These are phyloP conservation scores for Penicillium pulvis DNA, from an alignment of 495 filamentous ascomycete species.

Conservation along the genomic window DNA sequence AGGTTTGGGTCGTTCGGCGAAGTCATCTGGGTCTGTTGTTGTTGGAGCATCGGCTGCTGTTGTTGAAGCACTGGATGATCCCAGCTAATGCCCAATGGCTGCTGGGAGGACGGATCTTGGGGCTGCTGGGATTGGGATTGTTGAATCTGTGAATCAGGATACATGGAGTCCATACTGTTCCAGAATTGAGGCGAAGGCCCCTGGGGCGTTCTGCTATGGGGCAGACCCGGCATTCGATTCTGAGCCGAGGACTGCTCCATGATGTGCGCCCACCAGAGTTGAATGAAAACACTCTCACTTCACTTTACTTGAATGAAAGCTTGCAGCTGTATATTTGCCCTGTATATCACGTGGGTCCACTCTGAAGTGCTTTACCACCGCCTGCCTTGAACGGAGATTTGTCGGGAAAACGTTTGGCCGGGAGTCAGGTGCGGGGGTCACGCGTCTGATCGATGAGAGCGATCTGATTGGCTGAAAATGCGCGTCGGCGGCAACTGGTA, in stretches of 20 bases:
- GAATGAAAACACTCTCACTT: constrained; percentile 17
- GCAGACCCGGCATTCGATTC: constrained; percentile 36
- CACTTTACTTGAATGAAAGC: constrained; percentile 11
- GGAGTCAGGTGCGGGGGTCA: not conserved
- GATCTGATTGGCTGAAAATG: not conserved
- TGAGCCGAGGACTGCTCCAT: constrained; percentile 48
- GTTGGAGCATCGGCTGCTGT: constrained; percentile 18
- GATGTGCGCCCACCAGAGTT: constrained; percentile 15
- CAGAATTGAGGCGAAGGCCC: constrained; percentile 36
- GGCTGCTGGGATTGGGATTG: constrained; percentile 26
- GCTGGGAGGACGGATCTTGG: constrained; percentile 28
- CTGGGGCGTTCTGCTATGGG: constrained; percentile 31
- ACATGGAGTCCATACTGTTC: constrained; percentile 42
- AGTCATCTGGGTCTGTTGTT: constrained; percentile 33
- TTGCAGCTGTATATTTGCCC: constrained; percentile 4
- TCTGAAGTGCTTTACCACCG: not conserved
- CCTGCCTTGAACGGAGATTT: not conserved
- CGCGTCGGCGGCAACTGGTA: constrained; percentile 3
- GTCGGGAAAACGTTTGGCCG: constrained; percentile 6
- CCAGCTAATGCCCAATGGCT: constrained; percentile 39
- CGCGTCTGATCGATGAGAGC: not conserved
- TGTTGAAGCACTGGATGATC: constrained; percentile 37
- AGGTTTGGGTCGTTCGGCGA: constrained; percentile 29
- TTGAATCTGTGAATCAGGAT: constrained; percentile 32
- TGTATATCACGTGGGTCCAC: constrained; percentile 3